Evolutionary conservation across 495 filamentous ascomycete genomes (phyloP).

Genomic region (Talaromyces proteolyticus): DNA sequence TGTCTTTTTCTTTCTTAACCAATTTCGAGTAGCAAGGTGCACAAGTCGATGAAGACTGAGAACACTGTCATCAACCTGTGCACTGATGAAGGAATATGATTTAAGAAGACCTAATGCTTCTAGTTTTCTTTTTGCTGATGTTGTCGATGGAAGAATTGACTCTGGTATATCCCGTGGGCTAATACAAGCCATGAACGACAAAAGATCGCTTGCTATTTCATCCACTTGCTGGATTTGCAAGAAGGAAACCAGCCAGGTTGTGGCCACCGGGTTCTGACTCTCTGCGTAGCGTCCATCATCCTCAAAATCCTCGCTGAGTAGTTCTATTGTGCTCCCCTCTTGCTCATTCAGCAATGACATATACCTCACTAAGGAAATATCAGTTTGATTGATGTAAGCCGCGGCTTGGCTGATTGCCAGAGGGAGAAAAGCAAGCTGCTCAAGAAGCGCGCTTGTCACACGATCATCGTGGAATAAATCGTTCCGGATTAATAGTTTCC

Average conservation of each 20-base stretch:
- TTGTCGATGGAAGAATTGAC: constrained; percentile 13
- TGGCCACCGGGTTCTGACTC: constrained; percentile 24
- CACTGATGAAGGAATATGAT: constrained; percentile 12
- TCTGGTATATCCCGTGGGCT: constrained; percentile 21
- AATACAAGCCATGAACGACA: constrained; percentile 31
- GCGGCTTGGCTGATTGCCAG: constrained; percentile 38
- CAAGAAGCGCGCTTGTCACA: constrained; percentile 12
- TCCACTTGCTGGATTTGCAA: constrained; percentile 21
- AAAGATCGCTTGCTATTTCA: constrained; percentile 22
- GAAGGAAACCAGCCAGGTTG: constrained; percentile 39
- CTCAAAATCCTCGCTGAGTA: constrained; percentile 25
- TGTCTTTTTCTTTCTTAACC: constrained; percentile 5
- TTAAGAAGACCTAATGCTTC: constrained; percentile 14
- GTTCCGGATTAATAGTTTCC: constrained; percentile 20
- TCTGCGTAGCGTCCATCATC: constrained; percentile 22
- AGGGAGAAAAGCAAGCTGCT: constrained; percentile 25
- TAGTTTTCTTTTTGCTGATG: constrained; percentile 3
- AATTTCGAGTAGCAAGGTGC: constrained; percentile 14
- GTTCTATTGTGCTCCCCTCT: constrained; percentile 23
- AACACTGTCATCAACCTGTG: background rate
- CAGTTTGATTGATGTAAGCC: constrained; percentile 36
- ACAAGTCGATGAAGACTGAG: constrained; percentile 12
- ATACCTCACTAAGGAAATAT: constrained; percentile 32
- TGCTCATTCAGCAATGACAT: constrained; percentile 32
- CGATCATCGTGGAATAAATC: constrained; percentile 9